Evolutionary conservation across 805 yeast species (phyloP).

Genomic region (Zygoascus ofunaensis): DNA sequence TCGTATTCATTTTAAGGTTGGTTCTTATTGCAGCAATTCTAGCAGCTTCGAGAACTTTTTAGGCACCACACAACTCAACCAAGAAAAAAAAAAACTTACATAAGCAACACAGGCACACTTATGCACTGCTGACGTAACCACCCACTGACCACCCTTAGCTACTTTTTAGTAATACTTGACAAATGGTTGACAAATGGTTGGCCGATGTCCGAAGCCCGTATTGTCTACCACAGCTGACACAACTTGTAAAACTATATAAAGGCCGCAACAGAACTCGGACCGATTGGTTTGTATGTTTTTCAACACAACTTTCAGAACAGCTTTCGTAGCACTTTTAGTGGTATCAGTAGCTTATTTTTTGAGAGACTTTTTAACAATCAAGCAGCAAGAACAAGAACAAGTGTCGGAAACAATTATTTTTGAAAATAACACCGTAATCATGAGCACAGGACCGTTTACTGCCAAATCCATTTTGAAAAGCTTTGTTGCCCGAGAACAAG

Average conservation of each 20-base stretch:
- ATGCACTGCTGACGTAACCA: too few species aligned
- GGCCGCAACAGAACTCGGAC: neutral
- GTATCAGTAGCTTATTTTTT: neutral
- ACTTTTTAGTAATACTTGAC: neutral
- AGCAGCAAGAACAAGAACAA: slow-evolving; percentile 1
- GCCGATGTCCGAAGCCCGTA: too few species aligned
- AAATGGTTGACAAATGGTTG: neutral
- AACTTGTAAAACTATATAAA: neutral
- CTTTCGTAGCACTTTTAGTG: neutral
- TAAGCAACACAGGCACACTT: too few species aligned
- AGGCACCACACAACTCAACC: too few species aligned
- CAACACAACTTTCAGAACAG: too few species aligned
- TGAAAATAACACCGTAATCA: neutral
- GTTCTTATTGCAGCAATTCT: too few species aligned
- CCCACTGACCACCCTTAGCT: too few species aligned
- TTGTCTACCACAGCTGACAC: too few species aligned
- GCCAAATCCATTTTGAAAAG: slow-evolving; percentile 42
- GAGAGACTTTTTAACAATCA: neutral
- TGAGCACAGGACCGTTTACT: slow-evolving; percentile 9
- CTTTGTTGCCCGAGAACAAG: slow-evolving; percentile 54
- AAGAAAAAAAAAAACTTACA: too few species aligned
- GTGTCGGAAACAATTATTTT: neutral
- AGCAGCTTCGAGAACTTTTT: too few species aligned
- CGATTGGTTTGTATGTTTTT: neutral
- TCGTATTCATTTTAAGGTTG: too few species aligned